Base-by-base conservation (phyloP, 202 grass and related monocot genomes). In the Dendrocalamus latiflorus region DNA sequence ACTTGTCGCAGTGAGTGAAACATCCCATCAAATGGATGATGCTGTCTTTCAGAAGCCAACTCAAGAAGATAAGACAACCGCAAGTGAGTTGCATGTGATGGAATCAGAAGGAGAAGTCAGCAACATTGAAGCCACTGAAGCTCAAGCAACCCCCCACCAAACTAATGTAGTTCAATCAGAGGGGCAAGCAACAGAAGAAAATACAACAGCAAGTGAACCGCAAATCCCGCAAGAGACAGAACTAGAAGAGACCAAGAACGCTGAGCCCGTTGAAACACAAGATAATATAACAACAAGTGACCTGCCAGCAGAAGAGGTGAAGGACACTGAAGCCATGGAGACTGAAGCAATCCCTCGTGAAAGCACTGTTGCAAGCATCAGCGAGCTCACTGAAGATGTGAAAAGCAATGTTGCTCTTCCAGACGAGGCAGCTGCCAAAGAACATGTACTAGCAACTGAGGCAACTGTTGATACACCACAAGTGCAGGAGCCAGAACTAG, bases 71-170 rank as follows among this genome's bases (percentile, higher is more conserved):
- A 75, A 62, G 50, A 16, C 21, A 55, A 36, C 34, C 0, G 17
- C 43, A 80, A 37, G 44, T 9, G 62, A 81, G 54, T 62, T 39
- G 25, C 62, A 63, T 75, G 33, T 64, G n/a, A 60, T 42, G 22
- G 70, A 75, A 89, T 56, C 70, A 70, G 26, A 25, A 17, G 47
- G 45, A 77, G 76, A 62, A 8, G 53, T 55, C 43, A 85, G 36
- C 34, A 75, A 51, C 12, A 75, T 6, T 64, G 87, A 81, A 64
- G 62, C 69, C 50, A 74, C 68, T 16, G 75, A 84, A 88, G 76
- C 6, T 44, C 65, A 83, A 49, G n/a, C 1, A 64, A 65, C 21
- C 56, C 25, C 44, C 21, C 64, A 74, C 26, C 57, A 71, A 47
- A 61, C 38, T 33, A 22, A 39, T 47, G 9, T 5, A 65, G 39